Evolutionary conservation across 345 rosid genomes (phyloP), one percentile per base, ranked within the genome.

Genomic region (Dimocarpus longan): DNA sequence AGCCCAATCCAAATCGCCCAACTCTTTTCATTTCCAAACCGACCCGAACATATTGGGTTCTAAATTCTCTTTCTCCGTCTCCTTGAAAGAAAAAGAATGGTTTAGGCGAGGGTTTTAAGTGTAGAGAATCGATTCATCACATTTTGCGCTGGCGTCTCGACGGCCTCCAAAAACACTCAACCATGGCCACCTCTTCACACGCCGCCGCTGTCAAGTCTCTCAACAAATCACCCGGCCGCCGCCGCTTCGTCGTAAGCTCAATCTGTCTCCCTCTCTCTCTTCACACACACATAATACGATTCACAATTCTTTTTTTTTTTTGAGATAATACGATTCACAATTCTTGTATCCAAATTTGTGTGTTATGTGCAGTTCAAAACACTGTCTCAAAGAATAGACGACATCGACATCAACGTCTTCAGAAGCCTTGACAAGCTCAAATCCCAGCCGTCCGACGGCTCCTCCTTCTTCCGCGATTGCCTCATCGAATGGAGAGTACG

Each of bases 401-500:
- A 88, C n/a, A 90, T 93, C 75, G 95, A 95, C 54, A 86, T 92
- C 83, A 85, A 88, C 86, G 93, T 90, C 67, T 90, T 83, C 77
- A 80, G 89, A 81, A 91, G 91, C 89, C 89, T 93, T 62, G 87
- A 90, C 54, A 86, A 84, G 81, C 76, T 87, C 39, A 95, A 93
- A 86, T 44, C 85, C 5, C 91, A 89, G 87, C 98, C 99, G 32
- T 89, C 97, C 3, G 86, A 87, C 42, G 97, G 99, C 16, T 92
- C 97, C 50, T 80, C 96, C 6, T 92, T 93, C 84, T 86, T 93
- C 78, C 83, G 86, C 73, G 99, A 93, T 54, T 89, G 95, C 74
- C 98, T 95, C 37, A 22, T 88, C 4, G 98, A 95, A 84, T 95
- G 95, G 93, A 93, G 95, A 93, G 98, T 93, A 91, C 50, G 91